A percentile compares a stretch with the other conserved stretches of the same genome.
These are phyloP conservation scores for Periconia sp. DNA, from an alignment of 2,329 filamentous ascomycete species.

Conservation along the genomic window DNA sequence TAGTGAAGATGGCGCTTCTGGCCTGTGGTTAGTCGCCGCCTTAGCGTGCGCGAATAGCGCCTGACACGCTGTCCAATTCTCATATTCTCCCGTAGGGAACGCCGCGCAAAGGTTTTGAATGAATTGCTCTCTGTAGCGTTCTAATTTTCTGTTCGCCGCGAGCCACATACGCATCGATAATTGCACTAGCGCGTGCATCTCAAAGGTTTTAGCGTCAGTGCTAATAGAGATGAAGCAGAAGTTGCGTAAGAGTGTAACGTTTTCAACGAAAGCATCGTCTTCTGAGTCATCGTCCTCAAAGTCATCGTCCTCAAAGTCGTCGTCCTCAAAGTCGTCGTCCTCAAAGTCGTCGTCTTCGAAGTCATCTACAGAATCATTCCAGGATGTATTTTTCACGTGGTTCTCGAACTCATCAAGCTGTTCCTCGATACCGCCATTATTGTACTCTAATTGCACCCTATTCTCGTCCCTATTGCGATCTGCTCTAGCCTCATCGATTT, in stretches of 20 bases:
- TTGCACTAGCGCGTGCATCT: slow-evolving; percentile 20
- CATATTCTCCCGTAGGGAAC: slow-evolving; percentile 13
- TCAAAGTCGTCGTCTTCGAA: too few species aligned
- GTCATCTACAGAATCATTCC: not conserved
- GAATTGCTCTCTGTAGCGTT: slow-evolving; percentile 11
- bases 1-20: slow-evolving; percentile 8
- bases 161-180: slow-evolving; percentile 14
- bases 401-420: too few species aligned
- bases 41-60: slow-evolving; percentile 13
- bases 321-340: too few species aligned
- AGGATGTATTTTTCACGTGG: not conserved
- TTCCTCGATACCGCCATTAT: too few species aligned
- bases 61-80: slow-evolving; percentile 16
- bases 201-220: slow-evolving; percentile 2
- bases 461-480: not conserved
- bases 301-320: too few species aligned
- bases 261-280: slow-evolving; percentile 20
- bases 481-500: not conserved
- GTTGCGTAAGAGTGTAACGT: slow-evolving; percentile 13
- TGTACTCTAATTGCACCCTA: not conserved
- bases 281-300: too few species aligned
- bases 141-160: slow-evolving; percentile 4
- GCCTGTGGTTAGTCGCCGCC: slow-evolving; percentile 7
- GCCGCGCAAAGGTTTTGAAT: slow-evolving; percentile 9
- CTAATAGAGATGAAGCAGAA: slow-evolving; percentile 18